phyloP scores from a whole-genome alignment of 192 early-diverging fungal species.

The Ambispora gerdemannii region DNA sequence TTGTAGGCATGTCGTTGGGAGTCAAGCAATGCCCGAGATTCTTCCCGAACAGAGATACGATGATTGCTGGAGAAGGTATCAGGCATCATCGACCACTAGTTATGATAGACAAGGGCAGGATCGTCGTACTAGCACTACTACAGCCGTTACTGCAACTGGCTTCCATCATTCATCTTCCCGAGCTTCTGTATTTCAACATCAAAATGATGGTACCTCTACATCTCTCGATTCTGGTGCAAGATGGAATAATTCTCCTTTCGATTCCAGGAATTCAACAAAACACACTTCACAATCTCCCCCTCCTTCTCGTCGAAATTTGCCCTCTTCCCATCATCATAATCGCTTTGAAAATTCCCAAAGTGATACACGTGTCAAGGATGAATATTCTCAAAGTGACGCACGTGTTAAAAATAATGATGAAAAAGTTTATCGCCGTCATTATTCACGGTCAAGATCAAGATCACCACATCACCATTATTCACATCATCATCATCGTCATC shows the following conservation, averaged over 20 bases:
- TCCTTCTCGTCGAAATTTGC: neutral
- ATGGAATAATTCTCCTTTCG: too few relatives aligned
- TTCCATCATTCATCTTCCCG: too few relatives aligned
- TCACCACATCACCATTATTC: neutral
- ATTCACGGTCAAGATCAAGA: neutral
- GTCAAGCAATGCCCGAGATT: conserved; percentile 27
- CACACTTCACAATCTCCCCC: neutral
- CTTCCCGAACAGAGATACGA: conserved; percentile 22
- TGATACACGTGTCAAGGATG: neutral
- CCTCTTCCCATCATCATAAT: neutral
- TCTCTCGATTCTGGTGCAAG: too few relatives aligned
- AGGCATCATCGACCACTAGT: too few relatives aligned
- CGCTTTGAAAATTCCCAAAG: neutral
- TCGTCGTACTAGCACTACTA: too few relatives aligned
- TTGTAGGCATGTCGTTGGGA: conserved; percentile 15
- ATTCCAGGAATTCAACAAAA: neutral
- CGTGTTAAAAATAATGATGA: neutral
- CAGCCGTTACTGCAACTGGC: too few relatives aligned
- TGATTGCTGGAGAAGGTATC: conserved; percentile 30
- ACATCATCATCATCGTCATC: too few relatives aligned
- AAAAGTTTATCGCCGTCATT: too few relatives aligned
- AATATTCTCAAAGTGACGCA: neutral
- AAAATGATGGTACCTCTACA: too few relatives aligned
- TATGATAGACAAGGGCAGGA: too few relatives aligned
- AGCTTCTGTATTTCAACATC: too few relatives aligned